Percentiles rank a stretch among this genome's conserved stretches.
phyloP scores from a whole-genome alignment of 805 yeast genomes.

The Scheffersomyces amazonensis region DNA sequence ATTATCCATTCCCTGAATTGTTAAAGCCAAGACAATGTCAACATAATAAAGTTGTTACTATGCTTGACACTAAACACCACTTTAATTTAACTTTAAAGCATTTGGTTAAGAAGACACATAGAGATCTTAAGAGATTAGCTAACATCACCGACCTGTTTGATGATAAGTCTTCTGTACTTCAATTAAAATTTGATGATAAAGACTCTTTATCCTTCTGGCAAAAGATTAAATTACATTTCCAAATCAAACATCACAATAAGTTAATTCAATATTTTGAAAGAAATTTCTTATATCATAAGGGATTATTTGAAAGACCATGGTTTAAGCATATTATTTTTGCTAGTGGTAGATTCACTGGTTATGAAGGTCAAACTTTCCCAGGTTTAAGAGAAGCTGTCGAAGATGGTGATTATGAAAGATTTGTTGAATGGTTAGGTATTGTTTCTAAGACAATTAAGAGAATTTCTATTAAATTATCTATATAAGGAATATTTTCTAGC shows the following conservation, averaged over 20 bases:
- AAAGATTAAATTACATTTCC: constrained; percentile 27
- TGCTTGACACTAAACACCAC: constrained; percentile 8
- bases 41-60: background rate
- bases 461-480: constrained; percentile 10
- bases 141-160: constrained; percentile 27
- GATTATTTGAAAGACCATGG: constrained; percentile 53
- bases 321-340: constrained; percentile 64
- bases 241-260: constrained; percentile 32
- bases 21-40: background rate
- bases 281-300: constrained; percentile 45
- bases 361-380: constrained; percentile 53
- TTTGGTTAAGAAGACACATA: constrained; percentile 16
- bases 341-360: constrained; percentile 52
- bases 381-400: constrained; percentile 56
- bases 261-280: constrained; percentile 48
- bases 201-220: constrained; percentile 34
- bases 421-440: constrained; percentile 43
- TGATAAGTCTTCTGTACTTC: constrained; percentile 21
- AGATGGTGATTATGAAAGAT: constrained; percentile 42
- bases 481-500: too few relatives aligned
- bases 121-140: constrained; percentile 18
- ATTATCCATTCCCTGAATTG: constrained; percentile 18
- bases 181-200: constrained; percentile 25
- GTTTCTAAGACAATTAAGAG: constrained; percentile 36
- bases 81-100: constrained; percentile 19